phyloP scores from a whole-genome alignment of 768 basidiomycete genomes.

The Tephrocybe sp. region DNA sequence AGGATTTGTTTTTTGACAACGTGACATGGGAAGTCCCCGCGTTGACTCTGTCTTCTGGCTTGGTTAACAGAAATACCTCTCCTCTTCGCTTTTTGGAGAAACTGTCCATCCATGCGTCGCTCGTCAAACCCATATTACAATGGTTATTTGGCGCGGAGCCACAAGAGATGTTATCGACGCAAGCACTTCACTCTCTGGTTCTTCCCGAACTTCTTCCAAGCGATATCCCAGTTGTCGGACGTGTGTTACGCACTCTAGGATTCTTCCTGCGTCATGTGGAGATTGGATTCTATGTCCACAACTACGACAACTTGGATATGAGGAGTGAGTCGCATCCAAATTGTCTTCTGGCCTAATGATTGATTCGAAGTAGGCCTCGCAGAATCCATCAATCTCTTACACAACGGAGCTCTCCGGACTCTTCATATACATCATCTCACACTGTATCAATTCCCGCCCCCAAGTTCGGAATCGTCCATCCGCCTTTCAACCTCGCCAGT shows the following conservation, averaged over 20 bases:
- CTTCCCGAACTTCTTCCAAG: constrained; percentile 31
- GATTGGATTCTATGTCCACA: constrained; percentile 26
- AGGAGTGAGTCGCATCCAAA: not conserved
- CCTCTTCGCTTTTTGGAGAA: constrained; percentile 28
- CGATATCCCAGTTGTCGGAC: constrained; percentile 23
- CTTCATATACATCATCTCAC: constrained; percentile 30
- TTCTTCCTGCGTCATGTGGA: constrained; percentile 30
- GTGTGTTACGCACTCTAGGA: constrained; percentile 22
- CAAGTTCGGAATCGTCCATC: not conserved
- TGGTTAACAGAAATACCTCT: not conserved
- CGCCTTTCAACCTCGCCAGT: constrained; percentile 19
- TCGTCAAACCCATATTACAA: constrained; percentile 23
- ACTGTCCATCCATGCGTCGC: constrained; percentile 33
- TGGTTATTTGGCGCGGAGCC: constrained; percentile 24
- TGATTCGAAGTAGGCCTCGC: constrained; percentile 17
- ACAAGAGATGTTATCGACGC: constrained; percentile 7
- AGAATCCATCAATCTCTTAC: constrained; percentile 23
- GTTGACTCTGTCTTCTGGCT: constrained; percentile 30
- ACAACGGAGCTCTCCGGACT: constrained; percentile 24
- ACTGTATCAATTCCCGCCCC: constrained; percentile 31
- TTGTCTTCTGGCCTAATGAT: not conserved
- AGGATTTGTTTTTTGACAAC: constrained; percentile 43
- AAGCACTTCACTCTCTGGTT: constrained; percentile 20
- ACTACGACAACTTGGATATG: constrained; percentile 13
- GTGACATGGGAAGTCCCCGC: constrained; percentile 44